These are phyloP conservation scores for Sporisorium graminicola DNA, from an alignment of 1,284 basidiomycete species.

Conservation along the genomic window DNA sequence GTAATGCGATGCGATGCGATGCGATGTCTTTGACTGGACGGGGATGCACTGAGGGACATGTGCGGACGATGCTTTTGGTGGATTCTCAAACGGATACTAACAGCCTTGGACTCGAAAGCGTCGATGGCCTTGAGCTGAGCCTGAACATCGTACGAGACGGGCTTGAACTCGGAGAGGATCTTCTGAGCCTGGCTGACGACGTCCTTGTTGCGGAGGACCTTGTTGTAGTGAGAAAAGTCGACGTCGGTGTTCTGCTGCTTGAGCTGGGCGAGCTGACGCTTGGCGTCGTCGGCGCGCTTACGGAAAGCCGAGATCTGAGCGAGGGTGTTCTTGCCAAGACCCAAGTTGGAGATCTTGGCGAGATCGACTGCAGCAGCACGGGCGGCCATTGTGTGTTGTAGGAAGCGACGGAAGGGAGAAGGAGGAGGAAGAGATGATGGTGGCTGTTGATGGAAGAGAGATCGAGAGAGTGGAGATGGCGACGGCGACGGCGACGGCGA, in stretches of 20 bases:
- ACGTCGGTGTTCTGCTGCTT: constrained; percentile 81
- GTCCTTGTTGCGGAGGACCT: constrained; percentile 85
- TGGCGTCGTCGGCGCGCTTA: constrained; percentile 90
- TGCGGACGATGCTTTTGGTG: constrained; percentile 3
- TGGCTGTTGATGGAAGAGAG: neutral
- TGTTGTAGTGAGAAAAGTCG: constrained; percentile 92
- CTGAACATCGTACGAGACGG: constrained; percentile 92
- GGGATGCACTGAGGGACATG: neutral
- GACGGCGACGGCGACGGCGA: constrained; percentile 15
- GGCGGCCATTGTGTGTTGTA: constrained; percentile 54
- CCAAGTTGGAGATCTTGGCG: constrained; percentile 65
- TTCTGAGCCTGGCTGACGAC: constrained; percentile 94
- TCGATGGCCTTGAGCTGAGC: constrained; percentile 95
- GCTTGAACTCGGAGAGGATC: constrained; percentile 89
- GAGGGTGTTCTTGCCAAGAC: constrained; percentile 68
- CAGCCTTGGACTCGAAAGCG: constrained; percentile 95
- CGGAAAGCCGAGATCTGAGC: constrained; percentile 90
- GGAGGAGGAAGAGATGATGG: constrained; percentile 7
- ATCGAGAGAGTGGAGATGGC: constrained; percentile 7
- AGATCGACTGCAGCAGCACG: constrained; percentile 63
- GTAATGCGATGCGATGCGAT: constrained; percentile 14
- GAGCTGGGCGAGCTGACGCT: constrained; percentile 80
- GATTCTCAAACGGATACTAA: constrained; percentile 69
- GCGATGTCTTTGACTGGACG: constrained; percentile 1
- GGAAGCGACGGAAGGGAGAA: constrained; percentile 1